Evolutionary conservation across 345 rosid species (phyloP), one percentile per base, ranked within the genome.

Genomic region (Anacardium occidentale): DNA sequence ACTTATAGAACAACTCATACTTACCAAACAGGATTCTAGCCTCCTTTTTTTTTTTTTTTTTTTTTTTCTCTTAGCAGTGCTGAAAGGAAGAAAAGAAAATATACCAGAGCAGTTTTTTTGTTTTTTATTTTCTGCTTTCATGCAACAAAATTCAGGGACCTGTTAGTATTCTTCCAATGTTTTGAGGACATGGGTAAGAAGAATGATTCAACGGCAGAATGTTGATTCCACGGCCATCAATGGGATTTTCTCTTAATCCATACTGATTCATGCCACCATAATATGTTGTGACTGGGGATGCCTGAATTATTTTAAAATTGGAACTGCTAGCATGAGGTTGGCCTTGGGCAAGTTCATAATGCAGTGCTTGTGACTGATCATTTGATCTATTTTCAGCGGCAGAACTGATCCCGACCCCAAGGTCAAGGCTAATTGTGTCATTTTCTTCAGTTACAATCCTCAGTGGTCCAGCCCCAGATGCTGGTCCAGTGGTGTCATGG

Each of bases 361-460:
- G 86, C 52, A 77, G 61, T 0, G 67, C 66, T 47, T 74, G 87
- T 48, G 60, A 81, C 67, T 78, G 91, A 73, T 85, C 85, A 24
- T 78, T 77, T 37, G 81, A 80, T 71, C 82, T 75, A 57, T 74
- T 81, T 64, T 92, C 88, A 9, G 79, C 68, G 67, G 80, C 81
- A 62, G 93, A 75, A 79, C 80, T 82, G 22, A 86, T 87, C 71
- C 99, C 99, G 20, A 92, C 98, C 26, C 99, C 97, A 29, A 95
- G 98, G 79, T 91, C 90, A 61, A 95, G 99, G 89, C 99, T 92
- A 53, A 93, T 75, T 66, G 92, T 76, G 66, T 84, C 87, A n/a
- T 74, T 76, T 80, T 88, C 92, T 42, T 81, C 87, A 0, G 87
- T 69, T 76, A 83, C 79, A 64, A 82, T 82, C 86, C 94, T 88